Evolutionary conservation across 2,329 filamentous ascomycete species (phyloP), one percentile per base, ranked within the genome.

Genomic region (Neocucurbitaria cava): DNA sequence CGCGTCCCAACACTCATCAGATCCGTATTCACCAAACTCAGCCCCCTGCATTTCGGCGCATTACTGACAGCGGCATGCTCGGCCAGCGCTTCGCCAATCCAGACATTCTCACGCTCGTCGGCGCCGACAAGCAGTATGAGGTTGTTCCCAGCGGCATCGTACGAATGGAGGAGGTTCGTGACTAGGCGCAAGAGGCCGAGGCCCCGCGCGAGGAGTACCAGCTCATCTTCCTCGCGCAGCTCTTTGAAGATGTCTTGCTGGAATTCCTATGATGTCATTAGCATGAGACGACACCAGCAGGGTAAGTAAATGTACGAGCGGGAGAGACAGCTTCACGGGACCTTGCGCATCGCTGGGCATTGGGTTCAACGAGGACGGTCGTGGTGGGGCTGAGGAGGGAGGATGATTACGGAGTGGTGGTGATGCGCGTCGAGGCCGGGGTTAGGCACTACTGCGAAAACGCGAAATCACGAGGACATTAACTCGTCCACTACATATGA

Each of bases 121-220:
- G 95, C 93, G 9, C 92, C 93, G 38, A 98, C 87, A 18, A 99
- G 79, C 40, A 99, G 82, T 44, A 99, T 88, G 49, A 99, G 81
- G 71, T 96, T 98, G 77, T 95, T 96, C 13, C 95, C 95, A 3
- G 92, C 92, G 1, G 92, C 93, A 83, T 99, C 95, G 78, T 97
- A 97, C 18, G 93, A 93, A 77, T 99, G 95, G 24, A 99, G 86
- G 35, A 99, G 85, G 73, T 98, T 99, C n/a, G 92, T 96, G 70
- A 97, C 85, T 52, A 99, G 86, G 64, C 92, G 91, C 74, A 97
- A 86, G 41, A 98, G 87, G 66, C 95, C 95, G 43, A 99, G 88
- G 65, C 95, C 95, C 48, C 92, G 90, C 38, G 94, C 95, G 50
- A 98, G 85, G 49, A 99, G 84, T 68, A 98, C 89, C 61, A 99